A percentile compares a stretch with the other conserved stretches of the same genome.
Conservation (phyloP, 1,139 yeast species). For the Scheffersomyces parashehatae region DNA sequence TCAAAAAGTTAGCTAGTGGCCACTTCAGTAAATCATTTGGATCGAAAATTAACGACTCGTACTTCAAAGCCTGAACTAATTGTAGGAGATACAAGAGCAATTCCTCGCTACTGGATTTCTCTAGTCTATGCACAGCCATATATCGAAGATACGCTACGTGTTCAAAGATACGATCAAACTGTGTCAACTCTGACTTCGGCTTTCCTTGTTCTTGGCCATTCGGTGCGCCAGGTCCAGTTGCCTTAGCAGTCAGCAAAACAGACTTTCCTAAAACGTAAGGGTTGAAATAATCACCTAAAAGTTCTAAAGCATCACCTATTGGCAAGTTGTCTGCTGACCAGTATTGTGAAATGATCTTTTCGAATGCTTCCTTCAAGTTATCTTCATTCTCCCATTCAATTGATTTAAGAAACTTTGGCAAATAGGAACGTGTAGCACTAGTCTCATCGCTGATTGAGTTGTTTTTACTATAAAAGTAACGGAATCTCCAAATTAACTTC, state of each 20-base stretch:
- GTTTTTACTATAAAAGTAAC: slow-evolving; percentile 80
- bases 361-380: slow-evolving; percentile 78
- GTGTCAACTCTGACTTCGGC: slow-evolving; percentile 29
- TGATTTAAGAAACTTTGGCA: slow-evolving; percentile 84
- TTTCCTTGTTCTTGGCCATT: neutral
- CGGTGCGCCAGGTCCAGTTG: neutral
- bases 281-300: slow-evolving; percentile 71
- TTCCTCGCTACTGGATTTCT: slow-evolving; percentile 78
- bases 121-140: slow-evolving; percentile 84
- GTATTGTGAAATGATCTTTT: slow-evolving; percentile 46
- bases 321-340: slow-evolving; percentile 71
- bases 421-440: slow-evolving; percentile 50
- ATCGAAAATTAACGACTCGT: slow-evolving; percentile 47
- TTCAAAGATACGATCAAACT: slow-evolving; percentile 32
- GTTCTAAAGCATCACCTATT: slow-evolving; percentile 89
- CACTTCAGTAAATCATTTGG: slow-evolving; percentile 35
- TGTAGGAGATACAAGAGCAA: slow-evolving; percentile 81
- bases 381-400: slow-evolving; percentile 85
- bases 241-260: neutral
- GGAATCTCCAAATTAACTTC: slow-evolving; percentile 86
- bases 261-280: slow-evolving; percentile 32
- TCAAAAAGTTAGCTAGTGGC: slow-evolving; percentile 77
- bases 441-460: slow-evolving; percentile 22
- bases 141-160: slow-evolving; percentile 55
- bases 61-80: slow-evolving; percentile 87